These are phyloP conservation scores for Penicillium glabrum DNA, from an alignment of 2,329 filamentous ascomycete genomes.

Conservation along the genomic window DNA sequence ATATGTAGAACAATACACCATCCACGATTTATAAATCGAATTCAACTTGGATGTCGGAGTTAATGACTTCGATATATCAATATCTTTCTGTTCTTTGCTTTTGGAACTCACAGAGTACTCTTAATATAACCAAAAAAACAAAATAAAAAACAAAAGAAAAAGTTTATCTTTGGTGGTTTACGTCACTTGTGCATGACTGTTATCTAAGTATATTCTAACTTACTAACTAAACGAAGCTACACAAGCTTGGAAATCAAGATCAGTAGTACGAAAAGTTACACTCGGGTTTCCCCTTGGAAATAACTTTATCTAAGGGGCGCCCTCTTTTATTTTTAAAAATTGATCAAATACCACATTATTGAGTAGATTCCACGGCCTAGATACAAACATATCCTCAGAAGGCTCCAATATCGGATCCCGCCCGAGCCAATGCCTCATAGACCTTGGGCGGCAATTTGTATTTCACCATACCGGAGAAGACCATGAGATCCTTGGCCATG, in stretches of 20 bases:
- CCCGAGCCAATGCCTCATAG: conserved; percentile 83
- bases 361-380: neutral
- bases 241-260: neutral
- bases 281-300: neutral
- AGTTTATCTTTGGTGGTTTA: too few relatives aligned
- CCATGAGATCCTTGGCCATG: conserved; percentile 85
- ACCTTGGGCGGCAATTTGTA: conserved; percentile 85
- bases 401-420: conserved; percentile 64
- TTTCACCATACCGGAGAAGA: conserved; percentile 88
- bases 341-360: neutral
- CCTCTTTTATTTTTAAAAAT: neutral
- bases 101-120: too few relatives aligned
- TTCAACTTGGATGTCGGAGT: too few relatives aligned
- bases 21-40: too few relatives aligned
- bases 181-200: too few relatives aligned
- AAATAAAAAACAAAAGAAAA: too few relatives aligned
- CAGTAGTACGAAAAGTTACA: neutral
- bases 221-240: neutral
- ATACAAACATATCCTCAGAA: conserved; percentile 26
- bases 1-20: neutral
- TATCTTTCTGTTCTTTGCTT: too few relatives aligned
- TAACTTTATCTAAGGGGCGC: neutral
- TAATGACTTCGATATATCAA: too few relatives aligned
- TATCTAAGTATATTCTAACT: neutral
- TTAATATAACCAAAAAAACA: too few relatives aligned